Evolutionary conservation across 176 grass and related monocot species (phyloP), one percentile per base, ranked within the genome.

Genomic region (Ensete ventricosum): DNA sequence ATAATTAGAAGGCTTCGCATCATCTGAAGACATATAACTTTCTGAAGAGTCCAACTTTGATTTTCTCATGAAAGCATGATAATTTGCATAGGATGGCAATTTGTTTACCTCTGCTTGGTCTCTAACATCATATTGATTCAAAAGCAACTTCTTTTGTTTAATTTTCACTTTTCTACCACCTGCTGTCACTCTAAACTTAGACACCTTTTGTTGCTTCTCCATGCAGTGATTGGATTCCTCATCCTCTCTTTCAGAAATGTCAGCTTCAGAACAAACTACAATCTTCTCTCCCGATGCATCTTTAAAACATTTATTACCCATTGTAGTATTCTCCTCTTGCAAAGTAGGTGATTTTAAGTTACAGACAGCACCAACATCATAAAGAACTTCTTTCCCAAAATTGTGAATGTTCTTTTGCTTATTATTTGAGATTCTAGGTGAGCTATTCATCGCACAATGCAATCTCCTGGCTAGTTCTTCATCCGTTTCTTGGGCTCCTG

Each of bases 401-500:
- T 12, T 13, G 0, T 58, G 43, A 24, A 76, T 64, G 27, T 81
- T 87, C 76, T 86, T 92, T 11, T 83, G 81, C 43, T 85, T 88
- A 58, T 77, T 82, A 82, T 73, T 77, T 3, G 87, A 89, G 86
- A 83, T 87, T 67, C 80, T 81, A 0, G 88, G 88, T 0, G 88
- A 93, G 82, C 84, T 89, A 52, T 98, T 98, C 77, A 87, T 87
- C 9, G 78, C 58, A 1, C 50, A 82, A 83, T 91, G 88, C 74
- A 93, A 75, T 77, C 72, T 87, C 63, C 84, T 84, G 1, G 88
- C 90, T 0, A 82, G 17, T 53, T 90, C 90, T 72, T 90, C 88
- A 34, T 91, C 86, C 1, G 21, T 75, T 65, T 89, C 79, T 62
- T 62, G 82, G 73, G 69, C 64, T 63, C 87, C 63, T 23, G 51